These are phyloP conservation scores for Phytopythium oedochilum DNA, from an alignment of 352 stramenopile genomes.

Conservation along the genomic window DNA sequence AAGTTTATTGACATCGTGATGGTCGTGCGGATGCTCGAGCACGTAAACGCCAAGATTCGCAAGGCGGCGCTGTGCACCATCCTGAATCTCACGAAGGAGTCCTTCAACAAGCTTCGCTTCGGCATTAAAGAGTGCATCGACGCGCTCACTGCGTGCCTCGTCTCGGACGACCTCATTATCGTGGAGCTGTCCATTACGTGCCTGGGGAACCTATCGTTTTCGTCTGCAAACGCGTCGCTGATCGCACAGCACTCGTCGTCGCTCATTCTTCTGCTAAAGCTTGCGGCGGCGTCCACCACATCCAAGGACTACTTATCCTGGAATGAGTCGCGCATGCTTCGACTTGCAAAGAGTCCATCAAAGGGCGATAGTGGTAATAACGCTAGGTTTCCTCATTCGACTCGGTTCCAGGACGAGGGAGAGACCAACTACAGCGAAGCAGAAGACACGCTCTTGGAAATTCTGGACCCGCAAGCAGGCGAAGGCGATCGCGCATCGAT, in stretches of 20 bases:
- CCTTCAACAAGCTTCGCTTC: slow-evolving; percentile 77
- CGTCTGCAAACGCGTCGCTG: slow-evolving; percentile 27
- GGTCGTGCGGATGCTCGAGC: slow-evolving; percentile 55
- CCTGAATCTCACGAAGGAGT: slow-evolving; percentile 63
- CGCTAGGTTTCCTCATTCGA: neutral
- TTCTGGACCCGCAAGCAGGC: neutral
- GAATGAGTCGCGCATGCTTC: slow-evolving; percentile 26
- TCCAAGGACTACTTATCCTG: slow-evolving; percentile 52
- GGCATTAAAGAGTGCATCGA: slow-evolving; percentile 49
- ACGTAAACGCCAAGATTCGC: slow-evolving; percentile 55
- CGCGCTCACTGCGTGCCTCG: slow-evolving; percentile 42
- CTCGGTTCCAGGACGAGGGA: neutral
- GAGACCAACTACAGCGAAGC: slow-evolving; percentile 5
- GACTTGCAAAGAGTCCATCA: slow-evolving; percentile 10
- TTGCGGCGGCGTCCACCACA: slow-evolving; percentile 32
- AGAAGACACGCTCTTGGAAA: slow-evolving; percentile 1
- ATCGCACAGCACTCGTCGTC: slow-evolving; percentile 37
- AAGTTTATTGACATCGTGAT: slow-evolving; percentile 59
- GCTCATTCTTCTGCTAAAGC: slow-evolving; percentile 39
- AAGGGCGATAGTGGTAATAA: neutral
- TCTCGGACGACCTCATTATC: slow-evolving; percentile 55
- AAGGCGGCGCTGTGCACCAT: slow-evolving; percentile 49
- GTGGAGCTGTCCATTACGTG: slow-evolving; percentile 59
- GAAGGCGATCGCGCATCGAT: slow-evolving; percentile 2
- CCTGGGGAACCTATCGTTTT: slow-evolving; percentile 67